phyloP scores from a whole-genome alignment of 176 grass and related monocot genomes.

The Carex parvula region DNA sequence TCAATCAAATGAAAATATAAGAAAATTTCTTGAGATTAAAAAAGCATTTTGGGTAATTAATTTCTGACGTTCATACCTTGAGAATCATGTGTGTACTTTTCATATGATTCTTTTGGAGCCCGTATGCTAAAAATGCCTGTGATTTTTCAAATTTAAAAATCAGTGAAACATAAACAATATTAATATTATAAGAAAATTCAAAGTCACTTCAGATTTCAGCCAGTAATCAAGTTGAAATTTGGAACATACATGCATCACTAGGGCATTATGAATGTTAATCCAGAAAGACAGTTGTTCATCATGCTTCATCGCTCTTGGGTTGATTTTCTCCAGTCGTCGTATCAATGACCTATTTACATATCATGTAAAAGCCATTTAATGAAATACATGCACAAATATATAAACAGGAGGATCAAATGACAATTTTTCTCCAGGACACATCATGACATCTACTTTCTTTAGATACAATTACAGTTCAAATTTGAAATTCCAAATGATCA shows the following conservation, averaged over 20 bases:
- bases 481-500: neutral
- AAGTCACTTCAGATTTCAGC: neutral
- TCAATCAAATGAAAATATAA: neutral
- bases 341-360: slow-evolving; percentile 51
- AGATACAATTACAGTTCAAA: neutral
- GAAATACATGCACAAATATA: neutral
- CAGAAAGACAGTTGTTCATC: slow-evolving; percentile 70
- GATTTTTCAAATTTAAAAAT: slow-evolving; percentile 24
- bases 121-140: slow-evolving; percentile 86
- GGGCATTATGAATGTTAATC: slow-evolving; percentile 86
- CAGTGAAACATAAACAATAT: slow-evolving; percentile 21
- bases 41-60: neutral
- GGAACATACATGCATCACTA: slow-evolving; percentile 74
- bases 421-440: neutral
- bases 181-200: slow-evolving; percentile 19
- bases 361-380: neutral
- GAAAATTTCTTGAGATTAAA: neutral
- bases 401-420: neutral
- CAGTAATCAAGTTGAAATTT: neutral
- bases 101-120: slow-evolving; percentile 59
- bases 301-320: slow-evolving; percentile 63
- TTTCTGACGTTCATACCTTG: slow-evolving; percentile 40
- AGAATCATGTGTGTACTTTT: slow-evolving; percentile 68
- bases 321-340: slow-evolving; percentile 67
- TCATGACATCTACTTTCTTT: neutral